These are phyloP conservation scores for Vararia minispora DNA, from an alignment of 768 basidiomycete species.

Conservation along the genomic window DNA sequence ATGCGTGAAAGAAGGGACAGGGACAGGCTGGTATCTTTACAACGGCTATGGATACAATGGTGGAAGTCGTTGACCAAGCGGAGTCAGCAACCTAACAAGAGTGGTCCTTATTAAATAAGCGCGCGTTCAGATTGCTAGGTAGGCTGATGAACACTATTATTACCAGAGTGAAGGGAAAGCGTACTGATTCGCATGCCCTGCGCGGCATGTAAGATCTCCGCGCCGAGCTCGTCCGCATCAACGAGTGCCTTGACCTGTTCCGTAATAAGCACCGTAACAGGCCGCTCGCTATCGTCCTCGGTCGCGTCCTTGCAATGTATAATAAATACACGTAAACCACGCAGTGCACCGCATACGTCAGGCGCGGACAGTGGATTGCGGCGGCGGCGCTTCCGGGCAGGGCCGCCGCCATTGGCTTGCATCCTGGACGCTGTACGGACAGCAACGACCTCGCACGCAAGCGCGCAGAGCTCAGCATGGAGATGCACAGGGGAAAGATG, in stretches of 20 bases:
- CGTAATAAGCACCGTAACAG: slow-evolving; percentile 57
- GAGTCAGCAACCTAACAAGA: too few species aligned
- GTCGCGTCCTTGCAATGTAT: slow-evolving; percentile 83
- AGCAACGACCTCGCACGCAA: slow-evolving; percentile 59
- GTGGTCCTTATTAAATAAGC: background rate
- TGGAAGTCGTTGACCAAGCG: background rate
- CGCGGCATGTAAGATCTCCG: slow-evolving; percentile 55
- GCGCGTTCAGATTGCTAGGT: slow-evolving; percentile 6
- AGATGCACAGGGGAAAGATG: slow-evolving; percentile 81
- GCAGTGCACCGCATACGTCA: slow-evolving; percentile 36
- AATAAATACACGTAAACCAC: slow-evolving; percentile 60
- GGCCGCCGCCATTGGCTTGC: slow-evolving; percentile 1
- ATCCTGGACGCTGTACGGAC: slow-evolving; percentile 22
- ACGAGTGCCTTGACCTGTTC: slow-evolving; percentile 62
- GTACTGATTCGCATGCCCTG: slow-evolving; percentile 78
- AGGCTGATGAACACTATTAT: background rate
- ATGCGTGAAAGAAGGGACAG: too few species aligned
- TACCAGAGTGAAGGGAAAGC: too few species aligned
- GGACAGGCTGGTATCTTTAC: slow-evolving; percentile 27
- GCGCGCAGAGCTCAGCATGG: slow-evolving; percentile 54
- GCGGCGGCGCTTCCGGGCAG: slow-evolving; percentile 27
- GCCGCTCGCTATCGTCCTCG: slow-evolving; percentile 31
- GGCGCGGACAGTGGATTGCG: slow-evolving; percentile 22
- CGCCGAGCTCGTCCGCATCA: slow-evolving; percentile 50
- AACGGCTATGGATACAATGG: slow-evolving; percentile 26